These are phyloP conservation scores for Selenicereus undatus DNA, from an alignment of 148 eudicot species.

Conservation along the genomic window DNA sequence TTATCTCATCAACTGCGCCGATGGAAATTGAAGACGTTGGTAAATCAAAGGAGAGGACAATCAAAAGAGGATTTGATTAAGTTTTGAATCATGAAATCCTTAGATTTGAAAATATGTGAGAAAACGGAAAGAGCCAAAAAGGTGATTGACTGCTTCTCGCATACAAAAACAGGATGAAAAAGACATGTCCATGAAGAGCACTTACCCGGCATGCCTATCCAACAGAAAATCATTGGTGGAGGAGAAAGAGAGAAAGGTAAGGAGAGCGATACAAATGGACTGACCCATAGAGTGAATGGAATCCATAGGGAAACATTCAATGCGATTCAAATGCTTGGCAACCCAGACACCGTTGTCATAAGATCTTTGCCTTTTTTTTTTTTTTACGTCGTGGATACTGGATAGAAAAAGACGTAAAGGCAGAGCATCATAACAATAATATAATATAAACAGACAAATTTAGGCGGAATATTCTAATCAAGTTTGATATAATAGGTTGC, in stretches of 20 bases:
- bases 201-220: not conserved
- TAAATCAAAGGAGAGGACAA: constrained; percentile 19
- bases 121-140: not conserved
- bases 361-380: too few species aligned
- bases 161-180: constrained; percentile 1
- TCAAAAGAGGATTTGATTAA: constrained; percentile 20
- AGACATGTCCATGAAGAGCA: not conserved
- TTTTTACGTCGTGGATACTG: too few species aligned
- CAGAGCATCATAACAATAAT: too few species aligned
- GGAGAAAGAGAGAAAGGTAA: not conserved
- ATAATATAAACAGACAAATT: too few species aligned
- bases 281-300: not conserved
- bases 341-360: not conserved
- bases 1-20: not conserved
- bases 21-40: not conserved
- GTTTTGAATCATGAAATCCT: not conserved
- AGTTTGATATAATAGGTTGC: too few species aligned
- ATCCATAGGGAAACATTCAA: too few species aligned
- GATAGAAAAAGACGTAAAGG: too few species aligned
- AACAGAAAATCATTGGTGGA: not conserved
- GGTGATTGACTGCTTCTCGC: not conserved
- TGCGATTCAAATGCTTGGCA: not conserved
- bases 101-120: not conserved
- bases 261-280: not conserved
- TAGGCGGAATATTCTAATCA: too few species aligned